Evolutionary conservation across 2,329 filamentous ascomycete species (phyloP).

Genomic region (Zarea fungicola): DNA sequence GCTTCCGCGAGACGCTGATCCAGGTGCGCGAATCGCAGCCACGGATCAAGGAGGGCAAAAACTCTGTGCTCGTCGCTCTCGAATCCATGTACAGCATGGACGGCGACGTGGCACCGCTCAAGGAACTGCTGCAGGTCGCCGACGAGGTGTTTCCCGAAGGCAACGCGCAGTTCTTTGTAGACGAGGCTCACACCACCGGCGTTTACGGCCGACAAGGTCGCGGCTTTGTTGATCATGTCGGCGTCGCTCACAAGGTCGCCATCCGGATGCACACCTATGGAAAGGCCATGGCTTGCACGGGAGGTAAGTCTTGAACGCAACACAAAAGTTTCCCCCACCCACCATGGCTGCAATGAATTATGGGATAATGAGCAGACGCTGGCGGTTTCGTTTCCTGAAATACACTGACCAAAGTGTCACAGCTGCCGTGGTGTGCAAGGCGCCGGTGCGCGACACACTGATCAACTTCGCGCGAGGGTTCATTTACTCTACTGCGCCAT

Average conservation of each 20-base stretch:
- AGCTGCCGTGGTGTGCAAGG: slow-evolving; percentile 19
- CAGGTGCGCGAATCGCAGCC: slow-evolving; percentile 24
- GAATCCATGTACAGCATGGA: slow-evolving; percentile 41
- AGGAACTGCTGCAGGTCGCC: slow-evolving; percentile 28
- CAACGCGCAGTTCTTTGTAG: slow-evolving; percentile 44
- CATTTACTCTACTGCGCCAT: slow-evolving; percentile 19
- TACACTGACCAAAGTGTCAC: background rate
- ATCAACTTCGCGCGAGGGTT: slow-evolving; percentile 18
- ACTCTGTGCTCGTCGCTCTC: slow-evolving; percentile 31
- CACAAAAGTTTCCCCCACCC: background rate
- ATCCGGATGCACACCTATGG: slow-evolving; percentile 45
- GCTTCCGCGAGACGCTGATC: slow-evolving; percentile 30
- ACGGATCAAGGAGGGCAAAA: slow-evolving; percentile 21
- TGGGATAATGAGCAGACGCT: background rate
- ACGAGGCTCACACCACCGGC: slow-evolving; percentile 50
- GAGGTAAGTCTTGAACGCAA: slow-evolving; percentile 18
- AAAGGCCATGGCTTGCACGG: slow-evolving; percentile 41
- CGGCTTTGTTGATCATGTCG: slow-evolving; percentile 43
- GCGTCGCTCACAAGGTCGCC: slow-evolving; percentile 42
- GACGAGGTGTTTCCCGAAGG: slow-evolving; percentile 25
- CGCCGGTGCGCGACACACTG: slow-evolving; percentile 16
- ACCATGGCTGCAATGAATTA: background rate
- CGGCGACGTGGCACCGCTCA: slow-evolving; percentile 34
- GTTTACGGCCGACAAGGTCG: slow-evolving; percentile 42
- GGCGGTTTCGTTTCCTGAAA: background rate